A percentile compares a stretch with the other conserved stretches of the same genome.
phyloP scores from a whole-genome alignment of 495 filamentous ascomycete genomes.

The Xylaria cubensis region DNA sequence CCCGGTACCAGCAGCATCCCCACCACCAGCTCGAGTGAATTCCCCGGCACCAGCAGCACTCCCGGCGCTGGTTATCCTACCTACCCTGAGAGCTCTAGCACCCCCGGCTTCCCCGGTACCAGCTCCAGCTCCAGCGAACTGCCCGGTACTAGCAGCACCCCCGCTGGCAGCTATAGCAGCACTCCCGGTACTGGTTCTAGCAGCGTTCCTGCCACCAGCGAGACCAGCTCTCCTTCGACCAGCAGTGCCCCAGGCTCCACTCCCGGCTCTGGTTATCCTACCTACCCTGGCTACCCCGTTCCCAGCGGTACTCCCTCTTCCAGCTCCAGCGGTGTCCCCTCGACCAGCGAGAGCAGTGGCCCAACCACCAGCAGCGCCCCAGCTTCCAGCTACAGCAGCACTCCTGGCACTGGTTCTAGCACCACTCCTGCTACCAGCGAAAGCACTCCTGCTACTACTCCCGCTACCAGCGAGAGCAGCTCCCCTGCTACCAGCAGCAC shows the following conservation, averaged over 20 bases:
- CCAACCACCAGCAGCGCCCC: background rate
- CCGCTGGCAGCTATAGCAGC: background rate
- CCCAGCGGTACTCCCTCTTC: background rate
- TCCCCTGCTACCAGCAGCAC: background rate
- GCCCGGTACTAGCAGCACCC: constrained; percentile 12
- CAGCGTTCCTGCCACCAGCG: background rate
- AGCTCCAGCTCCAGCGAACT: background rate
- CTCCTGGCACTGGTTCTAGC: background rate
- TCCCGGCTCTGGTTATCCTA: constrained; percentile 10
- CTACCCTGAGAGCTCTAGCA: background rate
- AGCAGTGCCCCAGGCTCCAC: constrained; percentile 8
- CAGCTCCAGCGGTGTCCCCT: background rate
- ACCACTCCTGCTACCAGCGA: constrained; percentile 2
- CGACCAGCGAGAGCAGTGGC: background rate
- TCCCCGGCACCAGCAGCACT: background rate
- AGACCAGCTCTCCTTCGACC: background rate
- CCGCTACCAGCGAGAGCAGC: background rate
- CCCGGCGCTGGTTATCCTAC: background rate
- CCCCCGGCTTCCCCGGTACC: background rate
- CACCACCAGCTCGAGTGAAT: background rate
- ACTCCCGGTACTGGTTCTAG: background rate
- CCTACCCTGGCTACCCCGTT: background rate
- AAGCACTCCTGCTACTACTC: background rate
- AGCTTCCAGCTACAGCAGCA: constrained; percentile 5
- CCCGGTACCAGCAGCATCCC: background rate